Evolutionary conservation across 139 green algal species (phyloP).

Genomic region (Chlorella sp.): DNA sequence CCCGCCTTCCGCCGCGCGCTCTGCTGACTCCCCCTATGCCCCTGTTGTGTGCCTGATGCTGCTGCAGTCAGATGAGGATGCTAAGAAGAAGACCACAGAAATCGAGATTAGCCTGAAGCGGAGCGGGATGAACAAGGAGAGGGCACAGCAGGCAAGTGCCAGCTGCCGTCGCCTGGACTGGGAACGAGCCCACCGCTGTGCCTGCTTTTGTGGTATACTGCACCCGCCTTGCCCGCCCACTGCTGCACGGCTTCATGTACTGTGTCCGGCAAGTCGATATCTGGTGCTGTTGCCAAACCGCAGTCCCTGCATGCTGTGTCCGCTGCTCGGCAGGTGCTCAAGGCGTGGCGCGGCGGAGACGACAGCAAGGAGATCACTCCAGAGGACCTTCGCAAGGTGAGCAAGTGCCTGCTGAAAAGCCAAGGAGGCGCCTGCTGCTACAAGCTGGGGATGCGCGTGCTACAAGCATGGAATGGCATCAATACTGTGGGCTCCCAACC

Average conservation of each 20-base stretch:
- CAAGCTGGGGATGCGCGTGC: too few relatives aligned
- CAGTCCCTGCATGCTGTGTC: not conserved
- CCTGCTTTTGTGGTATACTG: not conserved
- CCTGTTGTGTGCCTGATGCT: too few relatives aligned
- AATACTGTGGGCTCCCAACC: too few relatives aligned
- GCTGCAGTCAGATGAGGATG: not conserved
- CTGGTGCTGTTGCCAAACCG: not conserved
- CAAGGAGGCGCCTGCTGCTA: too few relatives aligned
- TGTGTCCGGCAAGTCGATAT: not conserved
- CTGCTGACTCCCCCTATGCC: too few relatives aligned
- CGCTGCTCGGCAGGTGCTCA: constrained; percentile 2
- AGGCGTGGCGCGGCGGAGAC: not conserved
- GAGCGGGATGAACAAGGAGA: not conserved
- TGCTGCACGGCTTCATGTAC: not conserved
- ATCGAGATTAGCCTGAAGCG: constrained; percentile 19
- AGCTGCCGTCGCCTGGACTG: not conserved
- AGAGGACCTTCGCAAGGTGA: constrained; percentile 49
- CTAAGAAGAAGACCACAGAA: not conserved
- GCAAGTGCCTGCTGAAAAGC: not conserved
- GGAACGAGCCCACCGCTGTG: not conserved
- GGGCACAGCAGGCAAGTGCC: constrained; percentile 5
- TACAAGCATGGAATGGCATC: too few relatives aligned
- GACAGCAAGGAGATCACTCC: constrained; percentile 36
- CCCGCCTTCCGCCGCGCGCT: too few relatives aligned
- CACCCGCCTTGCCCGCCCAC: not conserved